Evolutionary conservation across 768 basidiomycete genomes (phyloP), one percentile per base, ranked within the genome.

Genomic region (Favolaschia claudopus): DNA sequence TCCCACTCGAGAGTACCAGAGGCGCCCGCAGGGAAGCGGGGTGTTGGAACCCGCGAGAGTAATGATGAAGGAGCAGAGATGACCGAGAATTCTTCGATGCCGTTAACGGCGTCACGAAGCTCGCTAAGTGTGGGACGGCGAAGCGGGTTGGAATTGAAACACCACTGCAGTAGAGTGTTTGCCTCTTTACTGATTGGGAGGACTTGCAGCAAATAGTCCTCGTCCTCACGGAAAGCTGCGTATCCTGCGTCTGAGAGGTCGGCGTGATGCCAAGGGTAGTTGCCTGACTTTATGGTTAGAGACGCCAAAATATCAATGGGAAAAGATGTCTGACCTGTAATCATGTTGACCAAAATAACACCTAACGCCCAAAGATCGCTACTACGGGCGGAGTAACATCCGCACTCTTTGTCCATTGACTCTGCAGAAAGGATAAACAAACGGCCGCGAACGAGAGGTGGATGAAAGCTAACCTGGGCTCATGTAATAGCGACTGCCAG

Each of bases 401-500:
- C 38, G 17, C 20, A 20, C 1, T 8, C 27, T 2, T 13, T 25
- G 15, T 43, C 51, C 12, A 63, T 13, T 7, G 50, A 52, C 24
- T 63, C 62, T 63, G 31, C 13, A 7, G 17, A 28, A 5, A 27
- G 19, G 34, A 22, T 32, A 15, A 42, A 29, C 7, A 31, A 36
- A 27, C 7, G 24, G 4, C 15, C 5, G 25, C 10, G 22, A 29
- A 20, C 2, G 22, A 19, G 6, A 13, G 17, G 29, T 22, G 38
- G n/a, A 12, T 27, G n/a, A 51, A 10, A 10, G 40, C 60, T 33
- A 10, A 64, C 58, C 63, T 15, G 58, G 63, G 22, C 48, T 57
- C 77, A 80, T 79, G 38, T 80, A 82, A 22, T 59, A 59, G 3
- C 61, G 42, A 15, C 69, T 78, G 1, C 81, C 82, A 17, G 71